Percentiles rank a stretch among this genome's conserved stretches.
These are phyloP conservation scores for Arachis stenosperma DNA, from an alignment of 306 rosid species.

Conservation along the genomic window DNA sequence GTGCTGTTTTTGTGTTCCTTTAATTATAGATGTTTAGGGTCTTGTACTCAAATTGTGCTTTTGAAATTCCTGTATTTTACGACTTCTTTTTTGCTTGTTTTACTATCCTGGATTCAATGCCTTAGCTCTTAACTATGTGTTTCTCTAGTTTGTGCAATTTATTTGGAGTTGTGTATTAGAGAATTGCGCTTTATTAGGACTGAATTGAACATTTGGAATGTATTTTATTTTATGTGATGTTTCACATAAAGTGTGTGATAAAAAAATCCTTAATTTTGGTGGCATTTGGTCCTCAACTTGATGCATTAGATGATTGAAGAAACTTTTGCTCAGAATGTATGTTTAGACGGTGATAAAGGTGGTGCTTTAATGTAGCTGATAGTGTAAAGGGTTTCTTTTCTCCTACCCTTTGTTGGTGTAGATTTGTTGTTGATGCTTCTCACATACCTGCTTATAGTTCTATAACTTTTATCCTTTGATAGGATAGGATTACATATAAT, in stretches of 20 bases:
- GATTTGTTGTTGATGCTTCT: slow-evolving; percentile 1
- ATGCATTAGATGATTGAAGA: slow-evolving; percentile 16
- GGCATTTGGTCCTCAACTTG: slow-evolving; percentile 9
- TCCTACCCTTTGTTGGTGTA: not conserved
- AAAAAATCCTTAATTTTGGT: slow-evolving; percentile 22
- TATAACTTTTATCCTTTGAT: not conserved
- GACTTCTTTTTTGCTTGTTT: slow-evolving; percentile 20
- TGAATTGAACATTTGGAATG: not conserved
- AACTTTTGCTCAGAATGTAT: not conserved
- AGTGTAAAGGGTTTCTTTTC: not conserved
- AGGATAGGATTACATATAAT: not conserved
- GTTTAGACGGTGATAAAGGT: not conserved
- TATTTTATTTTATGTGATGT: not conserved
- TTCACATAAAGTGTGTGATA: not conserved
- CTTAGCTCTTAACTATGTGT: not conserved
- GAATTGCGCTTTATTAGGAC: not conserved
- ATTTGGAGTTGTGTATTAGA: slow-evolving; percentile 4
- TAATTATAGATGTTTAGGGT: not conserved
- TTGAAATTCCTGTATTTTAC: slow-evolving; percentile 2
- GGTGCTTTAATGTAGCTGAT: slow-evolving; percentile 8
- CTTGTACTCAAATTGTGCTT: not conserved
- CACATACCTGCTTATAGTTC: slow-evolving; percentile 6
- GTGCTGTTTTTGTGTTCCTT: slow-evolving; percentile 30
- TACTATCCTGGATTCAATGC: slow-evolving; percentile 44
- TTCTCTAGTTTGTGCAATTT: slow-evolving; percentile 12